Conservation (phyloP, 306 rosid genomes). For the Vicia sativa region DNA sequence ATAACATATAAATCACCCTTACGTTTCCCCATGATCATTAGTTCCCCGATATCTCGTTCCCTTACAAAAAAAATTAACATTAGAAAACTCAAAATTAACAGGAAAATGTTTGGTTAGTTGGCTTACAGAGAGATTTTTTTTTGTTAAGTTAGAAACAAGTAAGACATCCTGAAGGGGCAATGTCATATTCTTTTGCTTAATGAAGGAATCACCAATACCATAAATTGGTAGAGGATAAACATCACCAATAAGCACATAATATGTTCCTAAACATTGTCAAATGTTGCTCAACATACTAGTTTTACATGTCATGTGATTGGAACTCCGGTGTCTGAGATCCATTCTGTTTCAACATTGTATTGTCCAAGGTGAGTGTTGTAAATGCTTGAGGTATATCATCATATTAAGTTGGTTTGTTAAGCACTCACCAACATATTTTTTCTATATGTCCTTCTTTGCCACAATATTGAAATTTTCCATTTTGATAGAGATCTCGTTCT, state of each 20-base stretch:
- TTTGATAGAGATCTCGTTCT: not conserved
- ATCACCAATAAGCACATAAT: constrained; percentile 11
- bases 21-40: not conserved
- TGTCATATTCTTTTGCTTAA: not conserved
- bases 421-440: constrained; percentile 9
- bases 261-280: not conserved
- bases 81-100: no score
- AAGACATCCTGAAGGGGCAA: not conserved
- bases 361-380: constrained; percentile 1
- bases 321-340: not conserved
- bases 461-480: constrained; percentile 2
- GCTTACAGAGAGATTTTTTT: not conserved
- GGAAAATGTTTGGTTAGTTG: no score
- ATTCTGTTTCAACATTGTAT: not conserved
- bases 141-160: not conserved
- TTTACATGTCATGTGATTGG: constrained; percentile 11
- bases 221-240: constrained; percentile 8
- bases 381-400: constrained; percentile 3
- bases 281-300: not conserved
- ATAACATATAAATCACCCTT: not conserved
- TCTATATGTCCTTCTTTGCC: not conserved
- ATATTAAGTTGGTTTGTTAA: not conserved
- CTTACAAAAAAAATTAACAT: not conserved
- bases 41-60: not conserved
- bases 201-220: constrained; percentile 15